Conservation (phyloP, 768 basidiomycete genomes). For the Termitomyces eurrhizus region DNA sequence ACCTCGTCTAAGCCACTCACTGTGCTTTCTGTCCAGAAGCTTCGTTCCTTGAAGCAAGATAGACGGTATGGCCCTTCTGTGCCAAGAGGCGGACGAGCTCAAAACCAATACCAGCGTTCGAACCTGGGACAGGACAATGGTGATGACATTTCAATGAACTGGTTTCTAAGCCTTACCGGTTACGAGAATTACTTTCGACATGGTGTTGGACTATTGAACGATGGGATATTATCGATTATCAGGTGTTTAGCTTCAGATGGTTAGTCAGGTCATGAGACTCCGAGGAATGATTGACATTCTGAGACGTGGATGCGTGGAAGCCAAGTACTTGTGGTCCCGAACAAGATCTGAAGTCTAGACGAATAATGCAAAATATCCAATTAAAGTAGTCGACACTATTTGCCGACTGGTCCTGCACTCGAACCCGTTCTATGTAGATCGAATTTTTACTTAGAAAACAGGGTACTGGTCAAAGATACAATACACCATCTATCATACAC, state of each 20-base stretch:
- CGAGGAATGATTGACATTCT: not conserved
- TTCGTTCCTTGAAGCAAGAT: constrained; percentile 38
- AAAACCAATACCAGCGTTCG: constrained; percentile 43
- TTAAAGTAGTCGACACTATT: not conserved
- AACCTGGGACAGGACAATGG: constrained; percentile 22
- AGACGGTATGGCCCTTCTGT: constrained; percentile 39
- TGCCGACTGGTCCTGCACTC: not conserved
- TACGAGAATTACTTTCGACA: constrained; percentile 18
- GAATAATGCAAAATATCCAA: not conserved
- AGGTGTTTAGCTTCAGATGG: not conserved
- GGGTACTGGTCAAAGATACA: not conserved
- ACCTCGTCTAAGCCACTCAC: constrained; percentile 21
- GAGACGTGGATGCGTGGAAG: not conserved
- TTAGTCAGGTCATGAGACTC: not conserved
- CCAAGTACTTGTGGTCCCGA: too few relatives aligned
- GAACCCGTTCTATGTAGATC: not conserved
- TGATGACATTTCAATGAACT: not conserved
- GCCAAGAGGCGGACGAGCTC: constrained; percentile 41
- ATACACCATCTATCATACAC: not conserved
- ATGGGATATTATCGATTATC: not conserved
- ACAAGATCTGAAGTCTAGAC: not conserved
- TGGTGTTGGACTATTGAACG: not conserved
- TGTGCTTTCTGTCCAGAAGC: constrained; percentile 34
- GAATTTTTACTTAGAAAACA: not conserved
- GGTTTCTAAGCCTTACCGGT: constrained; percentile 8